Evolutionary conservation across 2,329 filamentous ascomycete genomes (phyloP), one percentile per base, ranked within the genome.

Genomic region (Dissoconium aciculare): DNA sequence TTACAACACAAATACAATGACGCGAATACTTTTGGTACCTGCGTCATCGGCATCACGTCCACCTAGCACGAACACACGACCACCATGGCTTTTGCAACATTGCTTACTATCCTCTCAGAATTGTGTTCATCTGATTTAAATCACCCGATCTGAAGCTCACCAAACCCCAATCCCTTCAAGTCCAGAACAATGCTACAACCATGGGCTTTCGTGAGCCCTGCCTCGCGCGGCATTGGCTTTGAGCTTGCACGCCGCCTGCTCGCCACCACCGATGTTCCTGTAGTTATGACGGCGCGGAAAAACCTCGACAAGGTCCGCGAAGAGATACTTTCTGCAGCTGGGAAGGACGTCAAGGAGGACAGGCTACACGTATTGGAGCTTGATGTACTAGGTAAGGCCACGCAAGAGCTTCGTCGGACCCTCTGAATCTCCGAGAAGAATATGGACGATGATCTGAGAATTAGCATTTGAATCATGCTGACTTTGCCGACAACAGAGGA

Each of bases 171-270:
- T 6, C n/a, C 15, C 16, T 9, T 6, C 32, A 16, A 21, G 5
- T 19, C 15, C 13, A 5, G 6, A 23, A 9, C 17, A n/a, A 38
- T 12, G 3, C 63, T 64, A 60, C 49, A 52, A 30, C 60, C 61
- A 10, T 66, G 62, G 61, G 55, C 56, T 11, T 50, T 71, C 11
- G 57, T 71, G 4, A 66, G 64, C 9, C 74, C 74, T 2, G 65
- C 71, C 16, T 76, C 70, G 5, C 59, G 71, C 39, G 73, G 74
- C 39, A 69, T 78, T 41, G 74, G 72, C 11, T 66, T 73, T 38
- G 66, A 71, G 25, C 55, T 78, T 15, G 66, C 70, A 2, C 62
- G 69, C 30, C 63, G 66, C 33, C 54, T 78, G 5, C 57, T 78
- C 5, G 53, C 60, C 32, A 69, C 63, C 6, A 74, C 71, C 5